These are phyloP conservation scores for Hyparrhenia diplandra DNA, from an alignment of 176 grass and related monocot species.

Conservation along the genomic window DNA sequence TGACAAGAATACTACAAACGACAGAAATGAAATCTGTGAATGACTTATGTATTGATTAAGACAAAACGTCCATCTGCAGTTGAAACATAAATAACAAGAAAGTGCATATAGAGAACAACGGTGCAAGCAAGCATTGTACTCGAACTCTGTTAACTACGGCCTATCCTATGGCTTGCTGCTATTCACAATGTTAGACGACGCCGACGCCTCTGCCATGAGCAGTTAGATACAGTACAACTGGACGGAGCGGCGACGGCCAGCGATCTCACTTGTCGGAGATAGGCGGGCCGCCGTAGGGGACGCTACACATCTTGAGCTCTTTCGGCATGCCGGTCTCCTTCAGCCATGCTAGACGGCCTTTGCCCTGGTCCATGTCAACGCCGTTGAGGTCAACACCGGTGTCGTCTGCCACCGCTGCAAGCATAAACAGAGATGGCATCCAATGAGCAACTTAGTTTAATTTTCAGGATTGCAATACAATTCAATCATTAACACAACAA, in stretches of 20 bases:
- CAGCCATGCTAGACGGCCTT: slow-evolving; percentile 60
- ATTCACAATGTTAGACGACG: slow-evolving; percentile 21
- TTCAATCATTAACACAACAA: neutral
- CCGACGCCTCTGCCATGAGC: neutral
- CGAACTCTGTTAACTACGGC: neutral
- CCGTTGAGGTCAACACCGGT: neutral
- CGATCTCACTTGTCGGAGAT: slow-evolving; percentile 40
- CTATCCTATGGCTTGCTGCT: slow-evolving; percentile 20
- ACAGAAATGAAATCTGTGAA: neutral
- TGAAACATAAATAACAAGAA: neutral
- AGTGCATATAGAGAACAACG: neutral
- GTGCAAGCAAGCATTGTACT: neutral
- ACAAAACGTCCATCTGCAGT: neutral
- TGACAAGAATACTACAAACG: neutral
- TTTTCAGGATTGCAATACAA: neutral
- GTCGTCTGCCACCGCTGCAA: neutral
- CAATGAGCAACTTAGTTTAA: neutral
- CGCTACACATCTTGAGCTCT: slow-evolving; percentile 56
- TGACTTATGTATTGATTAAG: neutral
- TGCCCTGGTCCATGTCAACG: neutral
- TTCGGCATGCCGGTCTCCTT: slow-evolving; percentile 53
- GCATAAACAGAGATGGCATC: no score
- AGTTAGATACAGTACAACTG: neutral
- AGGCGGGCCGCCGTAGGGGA: slow-evolving; percentile 58
- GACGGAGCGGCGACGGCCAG: neutral